Base-by-base conservation (phyloP, 2,329 filamentous ascomycete species). In the Aspergillus nomiae region DNA sequence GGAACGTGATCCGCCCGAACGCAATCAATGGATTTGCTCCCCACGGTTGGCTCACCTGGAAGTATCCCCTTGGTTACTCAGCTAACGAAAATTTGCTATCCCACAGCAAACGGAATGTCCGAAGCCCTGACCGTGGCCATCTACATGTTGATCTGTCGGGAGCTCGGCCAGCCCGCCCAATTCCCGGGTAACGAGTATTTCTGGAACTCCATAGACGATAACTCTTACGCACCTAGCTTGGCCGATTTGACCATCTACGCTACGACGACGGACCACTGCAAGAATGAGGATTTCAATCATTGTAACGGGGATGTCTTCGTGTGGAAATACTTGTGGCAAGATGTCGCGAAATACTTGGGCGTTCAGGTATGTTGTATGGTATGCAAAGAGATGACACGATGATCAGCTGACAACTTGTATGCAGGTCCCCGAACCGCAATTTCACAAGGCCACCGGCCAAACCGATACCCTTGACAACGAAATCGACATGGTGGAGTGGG, bases 161-260 rank as follows among this genome's bases (percentile, higher is more conserved):
- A 74, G 56, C 51, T 68, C 4, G 61, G 65, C 2, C 48, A 72
- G 26, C 56, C 60, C 1, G 65, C 70, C 0, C 53, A 50, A 1
- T 72, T 75, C 43, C 73, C 73, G 0, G 71, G 70, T 7, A 74
- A 74, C 28, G 64, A 70, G 50, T 73, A 70, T 34, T 73, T 74
- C 58, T 75, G 67, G 59, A 67, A 71, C 59, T 63, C 64, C 1
- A 65, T 71, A 7, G 71, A 75, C 24, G 72, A 75, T 41, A 67
- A 63, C n/a, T 73, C 73, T 1, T 73, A 74, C 48, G 66, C 73
- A 1, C 70, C 67, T 2, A 68, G 67, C 32, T 58, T 75, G 14
- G 73, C 73, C 1, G 71, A 74, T 45, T 62, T 75, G 32, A 70
- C 67, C 3, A 65, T 74, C 2, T 73, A 67, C 63, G 69, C 69